Base-by-base conservation (phyloP, 139 green algal species). In the Picochlorum sp. region DNA sequence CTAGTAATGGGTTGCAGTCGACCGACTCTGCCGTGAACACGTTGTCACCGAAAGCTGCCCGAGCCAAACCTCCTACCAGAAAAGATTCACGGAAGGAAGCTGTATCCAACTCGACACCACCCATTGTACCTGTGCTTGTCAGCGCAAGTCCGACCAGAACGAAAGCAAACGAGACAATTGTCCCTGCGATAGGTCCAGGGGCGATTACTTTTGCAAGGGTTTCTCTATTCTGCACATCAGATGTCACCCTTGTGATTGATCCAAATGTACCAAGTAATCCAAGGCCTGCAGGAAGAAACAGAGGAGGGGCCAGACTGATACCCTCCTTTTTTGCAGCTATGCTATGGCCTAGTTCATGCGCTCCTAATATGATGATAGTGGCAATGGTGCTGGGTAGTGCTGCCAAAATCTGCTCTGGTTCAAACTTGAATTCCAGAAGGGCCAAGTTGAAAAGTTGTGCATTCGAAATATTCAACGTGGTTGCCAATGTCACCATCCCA, bases 221-320 rank as follows among this genome's bases (percentile, higher is more conserved):
- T 10, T 65, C 54, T 2, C 84, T 70, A 72, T 78, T 62, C 20
- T 64, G 71, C 23, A 83, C 56, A 15, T 60, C 51, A 37, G 66
- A 68, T 26, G 68, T 74, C 61, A 96, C 79, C 46, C 86, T 74
- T 0, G 85, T 96, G 64, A 96, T 87, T 54, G 76, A 79, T 14
- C 89, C 89, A 72, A 96, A 93, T 61, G 64, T 82, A 38, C 88
- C 86, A 30, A 91, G 57, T 49, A 89, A 76, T 16, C 83, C 78
- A 60, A 90, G 74, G 3, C 80, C 78, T 15, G 82, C 79, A 16
- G 89, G 89, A 8, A 96, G 66, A 37, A 92, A 81, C 56, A 92
- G 80, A 9, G 89, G 88, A 20, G 82, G 74, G 49, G 81, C 83
- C 18, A 95, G 77, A 58, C 82, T n/a, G n/a, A 88, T 61, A 1